Base-by-base conservation (phyloP, 2,329 filamentous ascomycete species). In the Zymoseptoria crescenta region DNA sequence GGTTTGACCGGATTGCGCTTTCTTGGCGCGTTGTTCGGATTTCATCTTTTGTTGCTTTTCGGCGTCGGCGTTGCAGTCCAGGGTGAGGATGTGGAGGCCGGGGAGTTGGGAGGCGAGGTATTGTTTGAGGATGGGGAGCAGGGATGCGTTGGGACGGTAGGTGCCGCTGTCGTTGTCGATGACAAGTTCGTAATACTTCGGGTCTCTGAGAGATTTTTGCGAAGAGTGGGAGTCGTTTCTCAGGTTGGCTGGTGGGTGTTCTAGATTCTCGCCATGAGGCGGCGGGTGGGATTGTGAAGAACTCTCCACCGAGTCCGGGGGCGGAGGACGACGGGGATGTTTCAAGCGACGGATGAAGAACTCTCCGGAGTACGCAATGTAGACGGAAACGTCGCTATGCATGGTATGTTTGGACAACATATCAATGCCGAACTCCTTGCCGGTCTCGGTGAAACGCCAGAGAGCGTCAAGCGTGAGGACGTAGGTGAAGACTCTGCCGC, bases 101-200 rank as follows among this genome's bases (percentile, higher is more conserved):
- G 89, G 89, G 35, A 96, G 85, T 65, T 93, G 91, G 24, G 73
- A 74, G 30, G 85, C 76, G 1, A 97, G 75, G 70, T 91, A 96
- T 9, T 78, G 70, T 56, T 87, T 85, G 1, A 97, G 79, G 0
- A 86, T 72, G 0, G 89, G 88, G 1, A 97, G 81, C 8, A 89
- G 80, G 9, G 85, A 81, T 58, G 88, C 87, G 69, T 95, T 91
- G 0, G 93, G 93, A 0, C 93, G 84, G 73, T 97, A 97, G 0
- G 93, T 97, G 9, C 93, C 93, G 57, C 87, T 91, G 74, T 96
- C 93, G 69, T 97, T 97, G 77, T 97, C 93, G 69, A 97, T 96
- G 64, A 94, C 79, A 8, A 97, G 82, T 71, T 96, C 88, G 73
- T 96, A 97, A 70, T 83, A 75, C 4, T 72, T 68, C 0, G 83